phyloP scores from a whole-genome alignment of 202 grass and related monocot genomes.

The Musa balbisiana region DNA sequence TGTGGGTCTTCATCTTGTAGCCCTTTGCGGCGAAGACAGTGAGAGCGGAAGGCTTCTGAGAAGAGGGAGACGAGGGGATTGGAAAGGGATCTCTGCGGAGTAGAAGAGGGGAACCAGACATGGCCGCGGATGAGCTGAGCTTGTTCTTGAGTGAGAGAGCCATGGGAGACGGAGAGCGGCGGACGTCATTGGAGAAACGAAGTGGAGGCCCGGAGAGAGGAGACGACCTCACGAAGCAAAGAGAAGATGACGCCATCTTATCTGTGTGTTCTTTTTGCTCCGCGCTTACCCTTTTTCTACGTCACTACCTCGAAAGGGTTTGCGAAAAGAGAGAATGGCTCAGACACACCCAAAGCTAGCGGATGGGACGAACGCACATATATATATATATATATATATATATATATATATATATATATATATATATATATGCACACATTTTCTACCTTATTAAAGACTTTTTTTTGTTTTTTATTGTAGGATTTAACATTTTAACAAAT shows the following conservation, averaged over 20 bases:
- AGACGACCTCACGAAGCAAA: slow-evolving; percentile 3
- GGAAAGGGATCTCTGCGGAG: not conserved
- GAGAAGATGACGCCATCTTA: slow-evolving; percentile 7
- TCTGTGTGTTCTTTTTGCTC: not conserved
- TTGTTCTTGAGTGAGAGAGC: not conserved
- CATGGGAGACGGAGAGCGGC: not conserved
- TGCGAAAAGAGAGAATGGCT: not conserved
- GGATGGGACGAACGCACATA: not conserved
- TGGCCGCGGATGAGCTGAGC: slow-evolving; percentile 2
- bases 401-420: too few species aligned
- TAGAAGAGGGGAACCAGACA: slow-evolving; percentile 7
- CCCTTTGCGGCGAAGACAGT: slow-evolving; percentile 60
- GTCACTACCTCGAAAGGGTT: not conserved
- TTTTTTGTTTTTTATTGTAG: too few species aligned
- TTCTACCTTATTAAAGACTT: too few species aligned
- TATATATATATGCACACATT: too few species aligned
- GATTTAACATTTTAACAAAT: too few species aligned
- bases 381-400: too few species aligned
- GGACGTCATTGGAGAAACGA: slow-evolving; percentile 3
- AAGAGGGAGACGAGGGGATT: slow-evolving; percentile 23
- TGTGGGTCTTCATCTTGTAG: slow-evolving; percentile 96
- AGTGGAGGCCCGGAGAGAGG: not conserved
- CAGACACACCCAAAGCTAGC: not conserved
- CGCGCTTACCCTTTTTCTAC: not conserved
- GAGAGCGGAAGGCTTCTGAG: slow-evolving; percentile 30